These are phyloP conservation scores for Globisporangium spinosum DNA, from an alignment of 352 stramenopile genomes.

Conservation along the genomic window DNA sequence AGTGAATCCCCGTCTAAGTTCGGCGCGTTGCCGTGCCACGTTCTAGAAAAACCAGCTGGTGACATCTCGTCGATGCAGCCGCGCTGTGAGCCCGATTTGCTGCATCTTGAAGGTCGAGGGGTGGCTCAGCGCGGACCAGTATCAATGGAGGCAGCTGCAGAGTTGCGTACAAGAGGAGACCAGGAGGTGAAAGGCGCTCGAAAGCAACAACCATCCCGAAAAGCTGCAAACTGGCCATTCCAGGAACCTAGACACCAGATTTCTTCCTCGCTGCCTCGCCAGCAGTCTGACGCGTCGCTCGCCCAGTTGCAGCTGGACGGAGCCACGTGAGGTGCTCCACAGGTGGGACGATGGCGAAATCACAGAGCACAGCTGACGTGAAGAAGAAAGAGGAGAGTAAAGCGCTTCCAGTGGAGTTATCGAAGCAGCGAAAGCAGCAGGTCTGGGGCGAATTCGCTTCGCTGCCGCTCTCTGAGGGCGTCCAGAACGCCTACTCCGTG, in stretches of 20 bases:
- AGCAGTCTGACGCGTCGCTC: constrained; percentile 2
- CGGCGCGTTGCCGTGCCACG: background rate
- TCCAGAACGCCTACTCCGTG: constrained; percentile 58
- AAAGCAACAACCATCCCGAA: background rate
- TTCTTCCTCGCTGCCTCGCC: constrained; percentile 3
- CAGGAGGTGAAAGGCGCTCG: background rate
- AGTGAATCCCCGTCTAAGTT: background rate
- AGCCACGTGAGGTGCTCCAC: background rate
- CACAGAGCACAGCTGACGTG: constrained; percentile 1
- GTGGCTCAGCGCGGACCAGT: background rate
- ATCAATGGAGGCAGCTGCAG: too few relatives aligned
- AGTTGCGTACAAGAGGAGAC: background rate
- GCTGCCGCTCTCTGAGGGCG: constrained; percentile 28
- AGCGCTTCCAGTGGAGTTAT: constrained; percentile 12
- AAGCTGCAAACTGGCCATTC: constrained; percentile 5
- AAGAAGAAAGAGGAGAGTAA: background rate
- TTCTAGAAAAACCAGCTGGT: background rate
- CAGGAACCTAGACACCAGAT: background rate
- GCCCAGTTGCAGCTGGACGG: constrained; percentile 8
- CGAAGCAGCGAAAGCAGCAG: constrained; percentile 30
- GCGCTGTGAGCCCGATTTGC: background rate
- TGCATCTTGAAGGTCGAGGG: constrained; percentile 9
- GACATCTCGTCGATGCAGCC: background rate
- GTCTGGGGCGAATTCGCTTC: constrained; percentile 47
- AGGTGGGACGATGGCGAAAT: background rate